These are phyloP conservation scores for Curvularia sp. DNA, from an alignment of 2,329 filamentous ascomycete genomes.

Conservation along the genomic window DNA sequence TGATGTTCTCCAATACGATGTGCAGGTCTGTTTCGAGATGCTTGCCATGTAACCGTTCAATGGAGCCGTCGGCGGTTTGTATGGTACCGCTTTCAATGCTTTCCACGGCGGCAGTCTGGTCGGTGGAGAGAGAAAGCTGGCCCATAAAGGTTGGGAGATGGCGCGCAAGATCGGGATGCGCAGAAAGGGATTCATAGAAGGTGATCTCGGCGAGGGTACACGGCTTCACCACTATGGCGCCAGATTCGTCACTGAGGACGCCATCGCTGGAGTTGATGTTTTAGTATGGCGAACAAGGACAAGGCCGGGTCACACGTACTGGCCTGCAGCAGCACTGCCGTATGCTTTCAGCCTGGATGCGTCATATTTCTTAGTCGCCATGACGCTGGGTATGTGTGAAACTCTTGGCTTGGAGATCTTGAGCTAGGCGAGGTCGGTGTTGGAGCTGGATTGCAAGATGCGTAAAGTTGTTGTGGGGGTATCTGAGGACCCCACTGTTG, in stretches of 20 bases:
- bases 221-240: slow-evolving; percentile 91
- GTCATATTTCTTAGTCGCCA: slow-evolving; percentile 60
- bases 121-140: slow-evolving; percentile 66
- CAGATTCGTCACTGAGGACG: slow-evolving; percentile 82
- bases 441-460: slow-evolving; percentile 10
- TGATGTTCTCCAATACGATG: slow-evolving; percentile 85
- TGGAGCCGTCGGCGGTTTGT: slow-evolving; percentile 33
- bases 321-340: slow-evolving; percentile 80
- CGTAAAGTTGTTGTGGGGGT: slow-evolving; percentile 15
- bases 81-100: slow-evolving; percentile 39
- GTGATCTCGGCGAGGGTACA: slow-evolving; percentile 84
- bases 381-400: slow-evolving; percentile 21
- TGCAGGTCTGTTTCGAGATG: slow-evolving; percentile 79
- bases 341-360: slow-evolving; percentile 71
- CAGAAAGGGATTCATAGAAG: slow-evolving; percentile 80
- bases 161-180: slow-evolving; percentile 75
- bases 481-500: slow-evolving; percentile 9
- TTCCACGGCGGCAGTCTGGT: slow-evolving; percentile 24
- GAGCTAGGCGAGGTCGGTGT: slow-evolving; percentile 10
- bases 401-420: slow-evolving; percentile 11
- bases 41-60: slow-evolving; percentile 60
- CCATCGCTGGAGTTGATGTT: slow-evolving; percentile 70
- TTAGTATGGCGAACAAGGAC: slow-evolving; percentile 1
- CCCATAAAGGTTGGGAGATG: slow-evolving; percentile 89
- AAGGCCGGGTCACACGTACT: slow-evolving; percentile 65